Percentiles rank a stretch among this genome's conserved stretches.
These are phyloP conservation scores for Colletotrichum tanaceti DNA, from an alignment of 2,329 filamentous ascomycete genomes.

Conservation along the genomic window DNA sequence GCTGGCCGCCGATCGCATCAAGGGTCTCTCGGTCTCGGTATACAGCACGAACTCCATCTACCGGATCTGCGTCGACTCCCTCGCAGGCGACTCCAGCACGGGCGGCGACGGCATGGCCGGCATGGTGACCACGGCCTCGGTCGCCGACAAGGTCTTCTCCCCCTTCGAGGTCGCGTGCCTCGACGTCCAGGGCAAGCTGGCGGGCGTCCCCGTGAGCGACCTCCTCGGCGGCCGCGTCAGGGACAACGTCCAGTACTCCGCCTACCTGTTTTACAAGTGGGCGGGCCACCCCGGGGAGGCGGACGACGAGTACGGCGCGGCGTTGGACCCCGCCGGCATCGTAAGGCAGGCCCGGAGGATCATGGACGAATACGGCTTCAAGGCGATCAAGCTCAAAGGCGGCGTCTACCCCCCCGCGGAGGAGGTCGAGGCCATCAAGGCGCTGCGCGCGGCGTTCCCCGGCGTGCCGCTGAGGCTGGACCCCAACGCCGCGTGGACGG, in stretches of 20 bases:
- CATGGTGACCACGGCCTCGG: slow-evolving; percentile 57
- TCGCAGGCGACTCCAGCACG: slow-evolving; percentile 57
- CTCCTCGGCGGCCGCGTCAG: slow-evolving; percentile 54
- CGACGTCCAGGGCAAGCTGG: slow-evolving; percentile 55
- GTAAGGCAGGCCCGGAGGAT: slow-evolving; percentile 52
- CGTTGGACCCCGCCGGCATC: slow-evolving; percentile 50
- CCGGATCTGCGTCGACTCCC: slow-evolving; percentile 81
- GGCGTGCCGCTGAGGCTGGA: slow-evolving; percentile 51
- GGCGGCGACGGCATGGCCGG: slow-evolving; percentile 72
- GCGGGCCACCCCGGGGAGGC: slow-evolving; percentile 52
- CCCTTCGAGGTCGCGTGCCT: slow-evolving; percentile 57
- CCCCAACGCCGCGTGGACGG: slow-evolving; percentile 54
- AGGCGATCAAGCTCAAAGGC: slow-evolving; percentile 57
- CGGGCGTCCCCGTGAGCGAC: slow-evolving; percentile 53
- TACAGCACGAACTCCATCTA: slow-evolving; percentile 84
- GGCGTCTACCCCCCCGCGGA: slow-evolving; percentile 55
- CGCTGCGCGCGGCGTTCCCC: slow-evolving; percentile 52
- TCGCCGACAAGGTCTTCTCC: slow-evolving; percentile 55
- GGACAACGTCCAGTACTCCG: slow-evolving; percentile 55
- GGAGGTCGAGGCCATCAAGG: slow-evolving; percentile 55
- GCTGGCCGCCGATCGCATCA: slow-evolving; percentile 47
- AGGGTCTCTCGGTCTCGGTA: slow-evolving; percentile 45
- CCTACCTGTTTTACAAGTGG: slow-evolving; percentile 59
- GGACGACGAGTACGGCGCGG: slow-evolving; percentile 55
- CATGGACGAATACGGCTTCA: slow-evolving; percentile 57